phyloP scores from a whole-genome alignment of 257 asterid genomes.

The Thymus mandschuricus region DNA sequence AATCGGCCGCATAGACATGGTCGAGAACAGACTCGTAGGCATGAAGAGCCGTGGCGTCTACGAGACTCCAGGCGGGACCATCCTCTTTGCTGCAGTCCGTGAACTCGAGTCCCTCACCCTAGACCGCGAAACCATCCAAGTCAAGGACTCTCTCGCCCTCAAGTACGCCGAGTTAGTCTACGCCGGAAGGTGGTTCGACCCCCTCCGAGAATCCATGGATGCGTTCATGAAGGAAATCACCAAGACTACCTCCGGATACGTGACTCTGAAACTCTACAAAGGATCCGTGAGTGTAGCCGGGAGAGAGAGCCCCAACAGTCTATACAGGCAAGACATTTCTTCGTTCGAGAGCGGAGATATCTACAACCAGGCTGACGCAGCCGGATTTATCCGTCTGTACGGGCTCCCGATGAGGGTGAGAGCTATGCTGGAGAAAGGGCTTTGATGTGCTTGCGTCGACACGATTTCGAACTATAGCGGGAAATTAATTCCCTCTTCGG shows the following conservation, averaged over 20 bases:
- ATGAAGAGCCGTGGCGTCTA: slow-evolving; percentile 98
- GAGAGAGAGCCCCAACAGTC: slow-evolving; percentile 71
- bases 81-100: slow-evolving; percentile 72
- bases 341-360: slow-evolving; percentile 92
- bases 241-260: slow-evolving; percentile 74
- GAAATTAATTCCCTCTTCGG: too few relatives aligned
- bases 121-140: slow-evolving; percentile 86
- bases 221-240: slow-evolving; percentile 93
- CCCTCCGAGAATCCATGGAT: slow-evolving; percentile 89
- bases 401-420: slow-evolving; percentile 89
- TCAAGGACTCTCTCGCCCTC: slow-evolving; percentile 82
- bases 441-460: slow-evolving; percentile 34
- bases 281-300: slow-evolving; percentile 73
- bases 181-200: slow-evolving; percentile 94
- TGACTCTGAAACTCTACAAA: slow-evolving; percentile 82
- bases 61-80: slow-evolving; percentile 95
- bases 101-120: slow-evolving; percentile 97
- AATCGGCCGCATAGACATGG: slow-evolving; percentile 91
- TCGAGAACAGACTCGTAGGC: slow-evolving; percentile 88
- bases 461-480: too few relatives aligned
- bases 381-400: slow-evolving; percentile 84
- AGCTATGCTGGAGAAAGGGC: slow-evolving; percentile 65
- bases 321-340: slow-evolving; percentile 85
- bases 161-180: slow-evolving; percentile 88
- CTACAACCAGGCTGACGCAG: slow-evolving; percentile 93